Conservation (phyloP, 768 basidiomycete genomes). For the Daedaleopsis nitida region DNA sequence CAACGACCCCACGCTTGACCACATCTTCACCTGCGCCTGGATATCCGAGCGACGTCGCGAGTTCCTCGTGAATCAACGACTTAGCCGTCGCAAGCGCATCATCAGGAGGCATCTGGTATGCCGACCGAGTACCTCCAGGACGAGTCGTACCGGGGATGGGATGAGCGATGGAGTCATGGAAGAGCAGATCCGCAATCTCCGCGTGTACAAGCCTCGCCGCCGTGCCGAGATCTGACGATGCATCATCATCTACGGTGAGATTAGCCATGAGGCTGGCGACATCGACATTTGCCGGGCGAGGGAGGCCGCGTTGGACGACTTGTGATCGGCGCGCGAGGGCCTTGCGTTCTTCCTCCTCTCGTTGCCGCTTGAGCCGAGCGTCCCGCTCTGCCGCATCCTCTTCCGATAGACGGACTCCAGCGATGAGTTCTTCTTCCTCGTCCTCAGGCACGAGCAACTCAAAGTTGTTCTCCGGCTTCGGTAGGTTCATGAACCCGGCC, state of each 20-base stretch:
- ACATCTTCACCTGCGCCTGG: conserved; percentile 81
- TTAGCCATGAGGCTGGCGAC: conserved; percentile 60
- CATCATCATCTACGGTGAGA: conserved; percentile 53
- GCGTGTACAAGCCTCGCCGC: conserved; percentile 69
- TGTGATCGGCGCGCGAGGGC: conserved; percentile 82
- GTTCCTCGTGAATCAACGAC: conserved; percentile 72
- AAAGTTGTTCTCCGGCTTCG: conserved; percentile 96
- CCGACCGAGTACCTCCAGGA: conserved; percentile 70
- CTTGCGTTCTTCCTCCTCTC: conserved; percentile 77
- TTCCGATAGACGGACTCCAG: conserved; percentile 46
- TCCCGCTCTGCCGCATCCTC: conserved; percentile 96
- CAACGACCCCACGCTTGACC: conserved; percentile 73
- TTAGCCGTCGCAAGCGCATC: conserved; percentile 72
- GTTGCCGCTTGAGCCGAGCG: conserved; percentile 60
- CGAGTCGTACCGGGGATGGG: conserved; percentile 86
- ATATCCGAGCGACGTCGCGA: conserved; percentile 80
- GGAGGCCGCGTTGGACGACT: conserved; percentile 79
- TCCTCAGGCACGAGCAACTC: conserved; percentile 92
- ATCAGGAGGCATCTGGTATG: conserved; percentile 77
- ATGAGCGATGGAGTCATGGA: conserved; percentile 85
- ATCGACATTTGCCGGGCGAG: conserved; percentile 85
- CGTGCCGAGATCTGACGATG: conserved; percentile 41
- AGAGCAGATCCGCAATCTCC: conserved; percentile 78
- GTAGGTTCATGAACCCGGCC: conserved; percentile 80
- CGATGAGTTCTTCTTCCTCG: conserved; percentile 56